Evolutionary conservation across 139 green algal species (phyloP).

Genomic region (Chlamydomonas incerta): DNA sequence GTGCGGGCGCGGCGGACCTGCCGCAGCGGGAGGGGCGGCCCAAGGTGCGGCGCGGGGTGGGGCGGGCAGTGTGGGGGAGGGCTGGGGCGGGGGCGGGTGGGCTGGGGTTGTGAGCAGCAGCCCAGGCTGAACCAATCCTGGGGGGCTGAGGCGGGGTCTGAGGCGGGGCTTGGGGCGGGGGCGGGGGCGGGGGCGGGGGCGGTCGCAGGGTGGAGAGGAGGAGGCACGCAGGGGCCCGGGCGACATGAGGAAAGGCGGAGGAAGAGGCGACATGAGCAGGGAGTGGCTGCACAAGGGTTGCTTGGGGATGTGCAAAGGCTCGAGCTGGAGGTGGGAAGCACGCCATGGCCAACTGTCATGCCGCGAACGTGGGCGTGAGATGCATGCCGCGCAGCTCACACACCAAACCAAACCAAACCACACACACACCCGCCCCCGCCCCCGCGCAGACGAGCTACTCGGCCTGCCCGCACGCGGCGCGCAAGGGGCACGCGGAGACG

Average conservation of each 20-base stretch:
- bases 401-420: background rate
- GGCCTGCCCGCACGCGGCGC: conserved; percentile 43
- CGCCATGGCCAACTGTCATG: too few relatives aligned
- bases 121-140: too few relatives aligned
- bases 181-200: background rate
- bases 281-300: too few relatives aligned
- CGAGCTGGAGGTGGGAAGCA: too few relatives aligned
- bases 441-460: conserved; percentile 21
- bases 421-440: background rate
- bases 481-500: conserved; percentile 46
- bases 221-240: too few relatives aligned
- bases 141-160: background rate
- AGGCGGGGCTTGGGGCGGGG: background rate
- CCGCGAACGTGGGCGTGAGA: too few relatives aligned
- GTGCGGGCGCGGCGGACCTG: conserved; percentile 34
- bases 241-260: too few relatives aligned
- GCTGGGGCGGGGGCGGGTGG: background rate
- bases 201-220: too few relatives aligned
- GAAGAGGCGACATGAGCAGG: too few relatives aligned
- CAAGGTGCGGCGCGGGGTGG: background rate
- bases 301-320: too few relatives aligned
- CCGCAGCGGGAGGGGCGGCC: conserved; percentile 2
- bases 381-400: too few relatives aligned
- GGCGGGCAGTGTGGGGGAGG: background rate
- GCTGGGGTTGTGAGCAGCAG: background rate